Conservation (phyloP, 495 filamentous ascomycete species). For the Cudoniella acicularis region DNA sequence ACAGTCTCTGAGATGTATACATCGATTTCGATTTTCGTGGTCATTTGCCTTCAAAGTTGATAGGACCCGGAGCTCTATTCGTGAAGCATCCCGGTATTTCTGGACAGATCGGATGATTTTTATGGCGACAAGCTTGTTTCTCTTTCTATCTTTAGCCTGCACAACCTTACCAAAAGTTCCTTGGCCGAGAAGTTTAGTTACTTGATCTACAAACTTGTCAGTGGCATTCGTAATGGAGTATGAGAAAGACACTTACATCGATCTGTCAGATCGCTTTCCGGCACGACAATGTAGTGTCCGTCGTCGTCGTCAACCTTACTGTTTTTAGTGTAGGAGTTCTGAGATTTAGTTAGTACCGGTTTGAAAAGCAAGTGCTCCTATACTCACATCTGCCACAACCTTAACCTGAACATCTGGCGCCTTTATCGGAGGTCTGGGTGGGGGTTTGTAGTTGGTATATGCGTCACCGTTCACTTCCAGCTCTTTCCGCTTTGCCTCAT, state of each 20-base stretch:
- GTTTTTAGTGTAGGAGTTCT: slow-evolving; percentile 52
- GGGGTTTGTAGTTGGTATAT: slow-evolving; percentile 76
- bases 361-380: not conserved
- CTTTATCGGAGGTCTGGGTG: slow-evolving; percentile 85
- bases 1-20: slow-evolving; percentile 94
- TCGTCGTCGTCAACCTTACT: slow-evolving; percentile 83
- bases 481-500: slow-evolving; percentile 76
- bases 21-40: slow-evolving; percentile 86
- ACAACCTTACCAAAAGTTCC: slow-evolving; percentile 99
- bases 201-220: slow-evolving; percentile 63
- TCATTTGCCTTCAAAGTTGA: slow-evolving; percentile 90
- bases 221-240: slow-evolving; percentile 10
- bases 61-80: slow-evolving; percentile 90
- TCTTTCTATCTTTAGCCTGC: slow-evolving; percentile 75
- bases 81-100: slow-evolving; percentile 95
- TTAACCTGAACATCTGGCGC: slow-evolving; percentile 85
- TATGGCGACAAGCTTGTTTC: slow-evolving; percentile 78
- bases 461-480: slow-evolving; percentile 63
- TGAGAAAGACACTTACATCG: slow-evolving; percentile 66
- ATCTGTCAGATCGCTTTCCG: slow-evolving; percentile 77
- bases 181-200: slow-evolving; percentile 84
- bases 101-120: slow-evolving; percentile 98
- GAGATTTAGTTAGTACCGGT: slow-evolving; percentile 20
- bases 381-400: slow-evolving; percentile 77
- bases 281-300: slow-evolving; percentile 89